Percentiles rank a stretch among this genome's conserved stretches.
phyloP scores from a whole-genome alignment of 805 yeast species.

The Sugiyamaella marilandica region DNA sequence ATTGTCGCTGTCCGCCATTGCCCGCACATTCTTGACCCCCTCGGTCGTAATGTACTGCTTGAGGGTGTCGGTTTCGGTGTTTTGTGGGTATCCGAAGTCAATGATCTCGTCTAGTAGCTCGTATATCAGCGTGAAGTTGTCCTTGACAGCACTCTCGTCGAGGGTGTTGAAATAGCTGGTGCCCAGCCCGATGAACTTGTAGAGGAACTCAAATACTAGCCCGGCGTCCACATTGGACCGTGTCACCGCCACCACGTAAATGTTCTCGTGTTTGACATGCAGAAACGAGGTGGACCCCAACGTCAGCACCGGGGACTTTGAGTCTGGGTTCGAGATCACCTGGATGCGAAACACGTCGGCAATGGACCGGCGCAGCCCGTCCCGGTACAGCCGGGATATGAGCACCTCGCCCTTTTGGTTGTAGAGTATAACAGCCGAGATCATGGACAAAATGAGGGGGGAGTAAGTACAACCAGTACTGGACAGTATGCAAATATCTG shows the following conservation, averaged over 20 bases:
- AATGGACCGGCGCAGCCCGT: conserved; percentile 71
- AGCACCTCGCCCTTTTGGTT: conserved; percentile 79
- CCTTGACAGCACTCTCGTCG: conserved; percentile 50
- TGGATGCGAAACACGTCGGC: conserved; percentile 90
- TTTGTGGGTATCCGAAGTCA: conserved; percentile 74
- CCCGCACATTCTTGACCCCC: conserved; percentile 18
- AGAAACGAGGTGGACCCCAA: conserved; percentile 89
- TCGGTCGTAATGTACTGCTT: conserved; percentile 36
- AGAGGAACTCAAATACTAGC: conserved; percentile 70
- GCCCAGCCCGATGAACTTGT: conserved; percentile 54
- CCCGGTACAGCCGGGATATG: conserved; percentile 66
- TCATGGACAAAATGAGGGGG: conserved; percentile 43
- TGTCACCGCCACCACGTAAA: conserved; percentile 87
- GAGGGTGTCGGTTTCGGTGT: conserved; percentile 48
- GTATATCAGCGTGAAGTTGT: conserved; percentile 64
- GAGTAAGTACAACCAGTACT: too few relatives aligned
- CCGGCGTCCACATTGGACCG: conserved; percentile 85
- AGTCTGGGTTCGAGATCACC: conserved; percentile 64
- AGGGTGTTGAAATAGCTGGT: conserved; percentile 39
- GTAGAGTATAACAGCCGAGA: conserved; percentile 75
- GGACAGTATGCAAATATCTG: too few relatives aligned
- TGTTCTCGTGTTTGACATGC: conserved; percentile 54
- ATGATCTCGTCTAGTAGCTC: conserved; percentile 73
- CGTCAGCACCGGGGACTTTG: conserved; percentile 71
- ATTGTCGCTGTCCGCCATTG: conserved; percentile 11